Conservation (phyloP, 768 basidiomycete genomes). For the Kwoniella heveanensis region DNA sequence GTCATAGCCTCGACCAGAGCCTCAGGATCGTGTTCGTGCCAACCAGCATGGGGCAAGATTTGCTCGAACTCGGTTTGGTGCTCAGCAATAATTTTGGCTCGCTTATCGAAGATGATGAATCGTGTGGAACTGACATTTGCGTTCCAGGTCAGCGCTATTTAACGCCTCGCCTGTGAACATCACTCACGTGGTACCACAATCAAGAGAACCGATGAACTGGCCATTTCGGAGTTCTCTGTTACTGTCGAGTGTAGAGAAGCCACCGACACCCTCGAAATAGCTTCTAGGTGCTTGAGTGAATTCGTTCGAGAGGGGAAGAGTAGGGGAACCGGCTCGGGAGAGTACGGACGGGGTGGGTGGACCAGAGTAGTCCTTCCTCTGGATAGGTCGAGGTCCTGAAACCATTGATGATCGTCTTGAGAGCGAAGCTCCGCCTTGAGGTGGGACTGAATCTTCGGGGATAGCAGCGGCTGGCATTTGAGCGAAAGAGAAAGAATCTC, state of each 20-base stretch:
- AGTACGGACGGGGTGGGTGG: constrained; percentile 47
- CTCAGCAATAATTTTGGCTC: constrained; percentile 83
- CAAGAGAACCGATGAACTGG: constrained; percentile 87
- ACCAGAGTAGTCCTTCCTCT: constrained; percentile 35
- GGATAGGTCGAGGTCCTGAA: constrained; percentile 40
- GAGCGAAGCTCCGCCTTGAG: constrained; percentile 14
- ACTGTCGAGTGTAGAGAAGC: constrained; percentile 32
- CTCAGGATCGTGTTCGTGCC: constrained; percentile 91
- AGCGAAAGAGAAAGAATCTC: constrained; percentile 8
- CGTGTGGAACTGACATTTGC: constrained; percentile 69
- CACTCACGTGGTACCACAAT: constrained; percentile 90
- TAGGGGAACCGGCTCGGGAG: constrained; percentile 52
- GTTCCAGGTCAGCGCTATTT: constrained; percentile 3
- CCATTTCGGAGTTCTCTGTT: constrained; percentile 40
- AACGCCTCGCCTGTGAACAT: too few species aligned
- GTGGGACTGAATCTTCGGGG: not conserved
- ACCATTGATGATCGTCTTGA: constrained; percentile 39
- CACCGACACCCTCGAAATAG: constrained; percentile 30
- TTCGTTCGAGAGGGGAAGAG: constrained; percentile 46
- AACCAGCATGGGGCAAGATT: constrained; percentile 89
- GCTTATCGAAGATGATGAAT: constrained; percentile 85
- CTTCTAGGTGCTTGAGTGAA: constrained; percentile 21
- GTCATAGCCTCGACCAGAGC: constrained; percentile 65
- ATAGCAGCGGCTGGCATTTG: not conserved
- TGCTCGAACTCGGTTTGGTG: constrained; percentile 93